Percentiles rank a stretch among this genome's conserved stretches.
Evolutionary conservation across 352 stramenopile genomes (phyloP).

Genomic region (Stramenopiles sp.): DNA sequence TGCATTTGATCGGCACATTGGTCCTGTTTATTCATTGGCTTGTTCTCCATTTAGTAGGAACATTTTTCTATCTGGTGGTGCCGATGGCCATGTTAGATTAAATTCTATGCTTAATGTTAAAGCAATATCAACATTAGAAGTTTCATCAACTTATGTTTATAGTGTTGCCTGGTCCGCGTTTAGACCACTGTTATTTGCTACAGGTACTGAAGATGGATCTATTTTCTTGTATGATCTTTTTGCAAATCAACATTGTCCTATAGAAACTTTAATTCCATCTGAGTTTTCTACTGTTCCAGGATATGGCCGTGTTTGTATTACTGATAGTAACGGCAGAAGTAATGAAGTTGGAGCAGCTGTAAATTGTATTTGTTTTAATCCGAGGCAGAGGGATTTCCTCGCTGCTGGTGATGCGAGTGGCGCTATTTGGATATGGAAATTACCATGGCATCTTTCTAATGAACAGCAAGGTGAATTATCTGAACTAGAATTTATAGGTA

Average conservation of each 20-base stretch:
- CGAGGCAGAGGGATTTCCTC: neutral
- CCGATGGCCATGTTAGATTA: constrained; percentile 5
- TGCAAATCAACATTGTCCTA: neutral
- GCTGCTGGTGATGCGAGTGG: constrained; percentile 1
- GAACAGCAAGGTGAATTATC: too few relatives aligned
- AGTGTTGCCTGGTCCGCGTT: neutral
- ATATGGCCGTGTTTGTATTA: neutral
- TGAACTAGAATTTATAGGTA: too few relatives aligned
- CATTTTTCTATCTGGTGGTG: constrained; percentile 5
- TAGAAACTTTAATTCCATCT: neutral
- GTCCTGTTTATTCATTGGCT: constrained; percentile 6
- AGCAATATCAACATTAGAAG: neutral
- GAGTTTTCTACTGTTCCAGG: too few relatives aligned
- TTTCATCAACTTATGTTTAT: neutral
- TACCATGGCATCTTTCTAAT: neutral
- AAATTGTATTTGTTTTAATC: constrained; percentile 8
- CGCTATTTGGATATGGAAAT: neutral
- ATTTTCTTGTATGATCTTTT: constrained; percentile 3
- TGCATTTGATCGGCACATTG: neutral
- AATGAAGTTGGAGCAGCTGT: constrained; percentile 4
- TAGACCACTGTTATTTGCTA: neutral
- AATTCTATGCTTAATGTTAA: too few relatives aligned
- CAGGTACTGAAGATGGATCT: neutral
- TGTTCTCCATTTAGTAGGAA: constrained; percentile 3
- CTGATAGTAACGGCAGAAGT: neutral